Evolutionary conservation across 441 rosid genomes (phyloP).

Genomic region (Pelargonium fulgidum): DNA sequence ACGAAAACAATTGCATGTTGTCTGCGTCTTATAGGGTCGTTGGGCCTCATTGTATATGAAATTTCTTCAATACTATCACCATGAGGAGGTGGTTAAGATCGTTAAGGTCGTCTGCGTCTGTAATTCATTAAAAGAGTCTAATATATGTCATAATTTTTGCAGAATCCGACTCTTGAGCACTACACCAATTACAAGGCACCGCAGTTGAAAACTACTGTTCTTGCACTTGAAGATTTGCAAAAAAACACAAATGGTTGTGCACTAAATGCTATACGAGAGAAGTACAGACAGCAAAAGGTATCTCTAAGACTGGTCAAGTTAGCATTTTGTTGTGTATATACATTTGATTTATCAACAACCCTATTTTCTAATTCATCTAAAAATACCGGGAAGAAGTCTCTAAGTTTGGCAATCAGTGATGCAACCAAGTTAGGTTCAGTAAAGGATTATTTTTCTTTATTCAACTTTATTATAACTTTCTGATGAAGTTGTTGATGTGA

Average conservation of each 20-base stretch:
- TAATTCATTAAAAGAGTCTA: background rate
- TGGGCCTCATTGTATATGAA: too few relatives aligned
- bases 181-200: slow-evolving; percentile 50
- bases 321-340: background rate
- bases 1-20: background rate
- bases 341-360: background rate
- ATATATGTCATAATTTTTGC: background rate
- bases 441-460: too few relatives aligned
- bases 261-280: slow-evolving; percentile 41
- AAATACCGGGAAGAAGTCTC: too few relatives aligned
- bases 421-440: too few relatives aligned
- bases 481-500: background rate
- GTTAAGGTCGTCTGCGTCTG: too few relatives aligned
- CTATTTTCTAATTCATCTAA: too few relatives aligned
- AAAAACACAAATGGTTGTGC: slow-evolving; percentile 46
- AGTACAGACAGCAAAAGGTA: slow-evolving; percentile 59
- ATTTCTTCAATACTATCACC: too few relatives aligned
- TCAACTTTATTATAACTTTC: background rate
- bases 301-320: background rate
- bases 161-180: slow-evolving; percentile 61
- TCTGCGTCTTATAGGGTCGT: too few relatives aligned
- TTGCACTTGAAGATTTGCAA: slow-evolving; percentile 49
- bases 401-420: too few relatives aligned
- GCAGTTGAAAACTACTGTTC: slow-evolving; percentile 44
- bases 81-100: too few relatives aligned